A percentile compares a stretch with the other conserved stretches of the same genome.
Conservation (phyloP, 768 basidiomycete genomes). For the Strobilomyces echinocephalus region DNA sequence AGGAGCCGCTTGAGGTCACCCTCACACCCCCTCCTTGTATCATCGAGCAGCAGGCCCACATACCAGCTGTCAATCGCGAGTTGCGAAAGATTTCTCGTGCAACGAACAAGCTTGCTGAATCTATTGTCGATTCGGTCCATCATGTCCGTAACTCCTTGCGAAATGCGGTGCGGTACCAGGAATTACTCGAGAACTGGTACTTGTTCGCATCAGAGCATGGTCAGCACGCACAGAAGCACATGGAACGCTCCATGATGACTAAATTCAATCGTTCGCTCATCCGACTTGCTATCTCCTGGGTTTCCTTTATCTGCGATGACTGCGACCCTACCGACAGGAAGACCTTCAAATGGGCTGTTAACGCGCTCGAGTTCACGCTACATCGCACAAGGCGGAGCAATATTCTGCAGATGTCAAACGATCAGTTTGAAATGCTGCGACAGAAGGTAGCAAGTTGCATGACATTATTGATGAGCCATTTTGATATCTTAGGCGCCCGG, state of each 20-base stretch:
- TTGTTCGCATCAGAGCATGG: slow-evolving; percentile 95
- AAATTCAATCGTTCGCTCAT: slow-evolving; percentile 83
- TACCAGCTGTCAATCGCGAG: slow-evolving; percentile 85
- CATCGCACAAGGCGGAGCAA: slow-evolving; percentile 82
- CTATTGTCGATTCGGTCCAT: slow-evolving; percentile 88
- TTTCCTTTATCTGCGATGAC: slow-evolving; percentile 96
- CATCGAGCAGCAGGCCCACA: slow-evolving; percentile 82
- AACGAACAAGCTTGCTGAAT: slow-evolving; percentile 85
- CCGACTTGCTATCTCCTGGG: slow-evolving; percentile 93
- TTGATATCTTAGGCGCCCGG: slow-evolving; percentile 94
- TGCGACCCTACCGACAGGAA: slow-evolving; percentile 94
- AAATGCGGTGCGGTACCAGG: slow-evolving; percentile 64
- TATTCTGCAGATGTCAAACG: slow-evolving; percentile 81
- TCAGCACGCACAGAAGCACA: slow-evolving; percentile 80
- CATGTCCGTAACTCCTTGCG: slow-evolving; percentile 70
- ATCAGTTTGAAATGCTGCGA: slow-evolving; percentile 86
- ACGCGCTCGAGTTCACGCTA: slow-evolving; percentile 88
- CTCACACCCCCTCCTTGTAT: slow-evolving; percentile 46
- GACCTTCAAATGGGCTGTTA: slow-evolving; percentile 98
- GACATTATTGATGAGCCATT: slow-evolving; percentile 94
- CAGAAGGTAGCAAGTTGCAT: slow-evolving; percentile 94
- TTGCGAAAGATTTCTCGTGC: slow-evolving; percentile 87
- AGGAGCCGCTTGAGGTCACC: slow-evolving; percentile 42
- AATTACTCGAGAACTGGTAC: slow-evolving; percentile 91
- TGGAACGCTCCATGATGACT: slow-evolving; percentile 66